These are phyloP conservation scores for Boletus rex-veris DNA, from an alignment of 768 basidiomycete species.

Conservation along the genomic window DNA sequence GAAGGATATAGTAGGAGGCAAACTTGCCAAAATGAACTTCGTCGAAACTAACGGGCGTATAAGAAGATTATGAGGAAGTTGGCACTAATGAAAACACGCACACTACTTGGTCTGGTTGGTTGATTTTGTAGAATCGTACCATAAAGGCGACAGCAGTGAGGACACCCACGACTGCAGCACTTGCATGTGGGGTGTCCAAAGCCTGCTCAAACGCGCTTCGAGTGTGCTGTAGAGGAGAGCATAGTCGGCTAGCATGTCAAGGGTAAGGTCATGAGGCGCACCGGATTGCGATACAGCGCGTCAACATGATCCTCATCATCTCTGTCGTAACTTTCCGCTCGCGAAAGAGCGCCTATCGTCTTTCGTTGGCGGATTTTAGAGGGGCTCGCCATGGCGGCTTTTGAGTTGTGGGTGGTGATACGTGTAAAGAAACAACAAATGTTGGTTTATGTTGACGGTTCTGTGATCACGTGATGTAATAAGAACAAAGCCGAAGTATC, in stretches of 20 bases:
- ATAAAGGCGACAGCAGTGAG: conserved; percentile 78
- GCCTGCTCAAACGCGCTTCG: conserved; percentile 59
- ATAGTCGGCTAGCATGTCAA: conserved; percentile 12
- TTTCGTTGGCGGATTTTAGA: conserved; percentile 32
- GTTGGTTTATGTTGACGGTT: background rate
- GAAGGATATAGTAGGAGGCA: conserved; percentile 86
- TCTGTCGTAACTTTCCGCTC: conserved; percentile 29
- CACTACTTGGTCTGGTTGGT: conserved; percentile 93
- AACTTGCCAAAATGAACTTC: conserved; percentile 99
- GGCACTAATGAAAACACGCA: conserved; percentile 39
- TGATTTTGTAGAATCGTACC: conserved; percentile 90
- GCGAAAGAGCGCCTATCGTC: conserved; percentile 10
- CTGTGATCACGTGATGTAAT: conserved; percentile 22
- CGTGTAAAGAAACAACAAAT: conserved; percentile 5
- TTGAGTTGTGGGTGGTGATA: conserved; percentile 1
- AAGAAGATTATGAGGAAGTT: background rate
- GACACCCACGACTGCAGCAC: conserved; percentile 54
- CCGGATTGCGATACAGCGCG: conserved; percentile 47
- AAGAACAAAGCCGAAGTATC: too few relatives aligned
- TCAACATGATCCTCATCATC: conserved; percentile 53
- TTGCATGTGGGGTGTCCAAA: conserved; percentile 61
- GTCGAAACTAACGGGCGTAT: conserved; percentile 64
- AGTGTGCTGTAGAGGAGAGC: conserved; percentile 40
- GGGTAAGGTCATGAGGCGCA: conserved; percentile 25
- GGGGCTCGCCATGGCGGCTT: conserved; percentile 31